Percentiles rank a stretch among this genome's conserved stretches.
Evolutionary conservation across 2,329 filamentous ascomycete genomes (phyloP).

Genomic region (Tolypocladium sp.): DNA sequence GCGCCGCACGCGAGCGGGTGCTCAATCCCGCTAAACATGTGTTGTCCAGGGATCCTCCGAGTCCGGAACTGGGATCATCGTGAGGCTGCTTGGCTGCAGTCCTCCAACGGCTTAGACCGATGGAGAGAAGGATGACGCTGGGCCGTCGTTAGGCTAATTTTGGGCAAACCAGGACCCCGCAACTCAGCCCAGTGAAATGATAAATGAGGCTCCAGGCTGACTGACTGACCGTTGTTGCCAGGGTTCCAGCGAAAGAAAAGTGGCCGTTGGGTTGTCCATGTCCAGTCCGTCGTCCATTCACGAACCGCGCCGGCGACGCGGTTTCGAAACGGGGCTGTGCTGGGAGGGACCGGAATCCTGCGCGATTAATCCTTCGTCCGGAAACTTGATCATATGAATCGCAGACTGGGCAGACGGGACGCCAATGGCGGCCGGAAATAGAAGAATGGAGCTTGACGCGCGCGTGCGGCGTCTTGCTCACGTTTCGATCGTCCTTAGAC

Average conservation of each 20-base stretch:
- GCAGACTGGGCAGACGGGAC: background rate
- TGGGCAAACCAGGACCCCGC: background rate
- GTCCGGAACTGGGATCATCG: background rate
- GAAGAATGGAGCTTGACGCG: background rate
- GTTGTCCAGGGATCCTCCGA: background rate
- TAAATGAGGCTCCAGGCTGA: background rate
- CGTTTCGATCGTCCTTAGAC: background rate
- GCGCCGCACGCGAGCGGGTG: background rate
- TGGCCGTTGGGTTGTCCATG: background rate
- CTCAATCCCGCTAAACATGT: background rate
- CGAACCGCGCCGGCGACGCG: background rate
- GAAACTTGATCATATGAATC: background rate
- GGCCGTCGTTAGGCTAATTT: background rate
- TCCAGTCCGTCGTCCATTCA: background rate
- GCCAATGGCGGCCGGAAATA: background rate
- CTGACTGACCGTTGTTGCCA: background rate
- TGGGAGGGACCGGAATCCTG: background rate
- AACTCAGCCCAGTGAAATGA: background rate
- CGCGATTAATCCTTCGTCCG: background rate
- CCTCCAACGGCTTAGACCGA: background rate
- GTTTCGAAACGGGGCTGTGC: background rate
- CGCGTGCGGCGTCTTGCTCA: background rate
- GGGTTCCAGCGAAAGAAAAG: background rate
- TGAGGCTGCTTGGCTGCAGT: background rate
- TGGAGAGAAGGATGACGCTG: background rate